Conservation (phyloP, 2,329 filamentous ascomycete genomes). For the Fusarium pilosicola region DNA sequence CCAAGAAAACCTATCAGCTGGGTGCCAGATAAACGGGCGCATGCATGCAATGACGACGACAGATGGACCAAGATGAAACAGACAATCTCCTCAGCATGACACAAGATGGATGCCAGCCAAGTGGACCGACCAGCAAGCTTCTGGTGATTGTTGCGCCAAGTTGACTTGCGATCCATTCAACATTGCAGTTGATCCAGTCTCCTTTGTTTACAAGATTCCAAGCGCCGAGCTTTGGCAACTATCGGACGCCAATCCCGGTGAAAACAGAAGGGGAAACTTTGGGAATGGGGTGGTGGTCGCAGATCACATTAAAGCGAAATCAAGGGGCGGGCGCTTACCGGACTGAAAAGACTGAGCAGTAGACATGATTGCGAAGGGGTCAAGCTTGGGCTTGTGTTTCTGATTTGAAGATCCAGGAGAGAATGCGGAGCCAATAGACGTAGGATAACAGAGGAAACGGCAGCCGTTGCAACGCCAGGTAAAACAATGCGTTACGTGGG, state of each 20-base stretch:
- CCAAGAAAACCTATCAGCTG: constrained; percentile 40
- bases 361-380: constrained; percentile 44
- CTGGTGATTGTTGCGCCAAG: constrained; percentile 41
- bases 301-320: constrained; percentile 45
- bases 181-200: constrained; percentile 31
- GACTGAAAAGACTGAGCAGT: constrained; percentile 41
- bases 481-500: constrained; percentile 29
- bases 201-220: constrained; percentile 37
- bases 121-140: constrained; percentile 40
- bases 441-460: constrained; percentile 23
- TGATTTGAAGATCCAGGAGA: constrained; percentile 42
- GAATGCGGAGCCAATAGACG: constrained; percentile 32
- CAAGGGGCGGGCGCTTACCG: constrained; percentile 46
- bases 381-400: constrained; percentile 39
- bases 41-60: constrained; percentile 46
- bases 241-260: constrained; percentile 29
- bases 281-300: constrained; percentile 36
- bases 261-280: constrained; percentile 31
- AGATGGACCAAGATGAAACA: constrained; percentile 46
- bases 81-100: constrained; percentile 48
- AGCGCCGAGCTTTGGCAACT: constrained; percentile 37
- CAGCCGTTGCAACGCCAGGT: constrained; percentile 31
- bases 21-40: constrained; percentile 42
- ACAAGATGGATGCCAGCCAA: constrained; percentile 43
- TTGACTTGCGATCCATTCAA: constrained; percentile 37